Conservation (phyloP, 192 early-diverging fungal species). For the Mortierella hygrophila region DNA sequence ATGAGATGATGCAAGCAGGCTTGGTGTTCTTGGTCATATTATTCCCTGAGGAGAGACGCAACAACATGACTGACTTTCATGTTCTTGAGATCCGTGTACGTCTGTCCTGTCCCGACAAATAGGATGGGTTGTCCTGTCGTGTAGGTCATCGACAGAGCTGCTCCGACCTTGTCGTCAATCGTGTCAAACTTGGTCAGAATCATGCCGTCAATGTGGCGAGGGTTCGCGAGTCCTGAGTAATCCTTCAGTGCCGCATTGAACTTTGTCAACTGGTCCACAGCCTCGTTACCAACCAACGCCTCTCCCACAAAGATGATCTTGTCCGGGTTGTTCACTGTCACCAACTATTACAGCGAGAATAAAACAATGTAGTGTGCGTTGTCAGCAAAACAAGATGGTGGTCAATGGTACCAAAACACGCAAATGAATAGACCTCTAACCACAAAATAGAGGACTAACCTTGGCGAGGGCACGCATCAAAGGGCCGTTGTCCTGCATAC, state of each 20-base stretch:
- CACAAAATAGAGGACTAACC: conserved; percentile 45
- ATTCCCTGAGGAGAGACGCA: conserved; percentile 71
- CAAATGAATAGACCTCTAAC: not conserved
- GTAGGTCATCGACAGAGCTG: conserved; percentile 96
- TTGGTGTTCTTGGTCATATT: conserved; percentile 10
- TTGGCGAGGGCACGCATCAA: conserved; percentile 97
- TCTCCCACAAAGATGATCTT: conserved; percentile 99
- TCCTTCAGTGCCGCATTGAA: conserved; percentile 95
- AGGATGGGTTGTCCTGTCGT: conserved; percentile 95
- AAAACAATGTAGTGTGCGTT: not conserved
- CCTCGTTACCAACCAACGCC: conserved; percentile 96
- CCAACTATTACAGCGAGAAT: conserved; percentile 63
- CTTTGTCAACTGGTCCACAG: conserved; percentile 95
- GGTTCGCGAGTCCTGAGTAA: conserved; percentile 83
- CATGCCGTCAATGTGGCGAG: conserved; percentile 95
- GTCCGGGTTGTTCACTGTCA: conserved; percentile 91
- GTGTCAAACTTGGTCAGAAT: conserved; percentile 98
- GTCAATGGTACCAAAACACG: not conserved
- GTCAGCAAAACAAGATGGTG: not conserved
- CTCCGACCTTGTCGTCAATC: conserved; percentile 96
- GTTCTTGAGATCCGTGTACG: conserved; percentile 93
- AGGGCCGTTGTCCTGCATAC: conserved; percentile 99
- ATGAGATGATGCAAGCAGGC: too few relatives aligned
- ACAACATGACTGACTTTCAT: conserved; percentile 87
- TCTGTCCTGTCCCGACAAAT: conserved; percentile 98